These are phyloP conservation scores for Populus trichocarpa DNA, from an alignment of 441 rosid species.

Conservation along the genomic window DNA sequence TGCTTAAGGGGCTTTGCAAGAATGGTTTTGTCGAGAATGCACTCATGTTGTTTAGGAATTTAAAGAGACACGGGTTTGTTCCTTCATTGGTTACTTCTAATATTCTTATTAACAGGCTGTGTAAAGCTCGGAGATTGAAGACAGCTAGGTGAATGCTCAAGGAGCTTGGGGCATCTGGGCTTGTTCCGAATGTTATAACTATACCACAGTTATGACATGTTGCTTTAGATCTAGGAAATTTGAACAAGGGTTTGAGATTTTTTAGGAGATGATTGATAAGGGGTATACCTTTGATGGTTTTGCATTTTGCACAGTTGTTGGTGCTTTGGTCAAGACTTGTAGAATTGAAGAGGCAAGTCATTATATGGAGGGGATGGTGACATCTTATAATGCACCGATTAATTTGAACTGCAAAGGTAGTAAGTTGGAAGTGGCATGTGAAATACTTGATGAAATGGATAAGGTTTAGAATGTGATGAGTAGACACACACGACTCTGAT, in stretches of 20 bases:
- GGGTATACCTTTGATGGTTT: conserved; percentile 80
- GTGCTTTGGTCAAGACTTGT: conserved; percentile 59
- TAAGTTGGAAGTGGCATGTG: conserved; percentile 49
- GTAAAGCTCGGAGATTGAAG: conserved; percentile 45
- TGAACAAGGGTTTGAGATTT: conserved; percentile 52
- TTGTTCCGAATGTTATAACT: conserved; percentile 63
- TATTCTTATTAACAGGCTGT: conserved; percentile 66
- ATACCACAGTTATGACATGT: conserved; percentile 61
- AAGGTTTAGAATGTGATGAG: conserved; percentile 58
- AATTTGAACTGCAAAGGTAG: conserved; percentile 61
- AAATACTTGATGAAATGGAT: conserved; percentile 51
- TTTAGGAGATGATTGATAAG: conserved; percentile 48
- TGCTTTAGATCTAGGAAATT: conserved; percentile 52
- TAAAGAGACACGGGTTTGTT: conserved; percentile 50
- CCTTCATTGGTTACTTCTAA: conserved; percentile 61
- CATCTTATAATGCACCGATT: conserved; percentile 60
- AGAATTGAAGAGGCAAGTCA: conserved; percentile 42
- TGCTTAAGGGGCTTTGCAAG: conserved; percentile 76
- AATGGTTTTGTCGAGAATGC: conserved; percentile 51
- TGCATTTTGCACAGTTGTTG: conserved; percentile 57
- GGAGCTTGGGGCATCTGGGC: conserved; percentile 51
- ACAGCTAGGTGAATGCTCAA: conserved; percentile 49
- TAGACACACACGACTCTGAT: conserved; percentile 77
- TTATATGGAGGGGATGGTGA: conserved; percentile 48
- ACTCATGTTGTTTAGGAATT: conserved; percentile 44